Evolutionary conservation across 2,329 filamentous ascomycete species (phyloP), one percentile per base, ranked within the genome.

Genomic region (Apiospora arundinis): DNA sequence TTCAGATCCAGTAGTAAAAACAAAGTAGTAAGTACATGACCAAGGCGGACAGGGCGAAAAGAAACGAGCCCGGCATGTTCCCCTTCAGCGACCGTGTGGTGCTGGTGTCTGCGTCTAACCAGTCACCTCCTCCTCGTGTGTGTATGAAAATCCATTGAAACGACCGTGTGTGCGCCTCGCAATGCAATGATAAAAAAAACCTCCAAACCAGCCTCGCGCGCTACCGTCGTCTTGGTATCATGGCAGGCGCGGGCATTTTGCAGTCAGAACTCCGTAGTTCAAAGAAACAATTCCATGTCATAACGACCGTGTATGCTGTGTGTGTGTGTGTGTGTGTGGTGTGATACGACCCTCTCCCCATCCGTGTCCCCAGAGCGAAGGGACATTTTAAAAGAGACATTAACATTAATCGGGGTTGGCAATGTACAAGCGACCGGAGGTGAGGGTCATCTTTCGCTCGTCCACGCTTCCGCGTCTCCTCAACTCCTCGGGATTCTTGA

Each of bases 391-490:
- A 21, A 49, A 40, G 18, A 40, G n/a, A 69, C 44, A 69, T 44
- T 46, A 46, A 56, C 67, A 56, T 85, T 82, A 89, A 81, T 96
- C 94, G 23, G 94, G 94, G 81, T 97, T 97, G 76, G 94, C 94
- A 78, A 97, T 95, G 81, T 93, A 96, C 72, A 97, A 87, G 73
- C 93, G 89, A 67, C 91, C 91, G 40, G 89, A 87, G 25, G 89
- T 90, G 80, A 96, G 91, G 1, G 93, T 95, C 82, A 90, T 92
- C 6, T 92, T 93, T 77, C 92, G 87, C 81, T 96, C 94, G 79
- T 96, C 94, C 67, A 97, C 93, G 78, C 93, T 96, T 71, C 94
- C 94, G 77, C 93, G 87, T 76, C 94, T 87, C 77, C 87, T 88
- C 70, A 97, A 84, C 74, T 95, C 93, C 32, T 94, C 93, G 4